phyloP scores from a whole-genome alignment of 139 green algal species.

The Chloropicon primus region DNA sequence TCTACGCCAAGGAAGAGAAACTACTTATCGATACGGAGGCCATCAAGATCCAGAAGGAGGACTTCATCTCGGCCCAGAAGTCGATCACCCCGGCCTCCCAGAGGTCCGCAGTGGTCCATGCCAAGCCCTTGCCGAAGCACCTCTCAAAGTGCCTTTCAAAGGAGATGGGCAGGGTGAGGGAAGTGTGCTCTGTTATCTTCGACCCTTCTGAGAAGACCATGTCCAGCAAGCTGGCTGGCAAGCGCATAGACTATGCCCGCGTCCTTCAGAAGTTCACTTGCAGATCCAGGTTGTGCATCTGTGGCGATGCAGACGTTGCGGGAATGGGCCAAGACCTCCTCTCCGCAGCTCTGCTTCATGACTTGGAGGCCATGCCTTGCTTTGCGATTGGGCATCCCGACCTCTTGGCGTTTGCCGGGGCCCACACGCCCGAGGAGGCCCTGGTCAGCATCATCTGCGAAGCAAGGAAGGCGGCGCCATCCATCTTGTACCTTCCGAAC shows the following conservation, averaged over 20 bases:
- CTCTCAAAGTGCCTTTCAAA: not conserved
- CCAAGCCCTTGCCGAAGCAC: not conserved
- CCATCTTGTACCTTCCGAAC: slow-evolving; percentile 79
- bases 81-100: slow-evolving; percentile 67
- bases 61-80: slow-evolving; percentile 65
- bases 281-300: not conserved
- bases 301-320: slow-evolving; percentile 2
- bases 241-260: not conserved
- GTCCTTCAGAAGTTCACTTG: not conserved
- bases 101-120: slow-evolving; percentile 38
- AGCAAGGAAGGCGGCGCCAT: slow-evolving; percentile 56
- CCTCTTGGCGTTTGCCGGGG: slow-evolving; percentile 54
- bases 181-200: not conserved
- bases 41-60: slow-evolving; percentile 38
- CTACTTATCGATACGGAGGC: slow-evolving; percentile 51
- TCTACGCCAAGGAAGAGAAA: slow-evolving; percentile 66
- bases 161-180: not conserved
- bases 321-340: slow-evolving; percentile 47
- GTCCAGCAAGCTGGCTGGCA: not conserved
- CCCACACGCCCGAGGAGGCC: slow-evolving; percentile 71
- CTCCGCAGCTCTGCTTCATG: slow-evolving; percentile 60
- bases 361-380: slow-evolving; percentile 65
- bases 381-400: slow-evolving; percentile 61
- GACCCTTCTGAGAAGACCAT: not conserved
- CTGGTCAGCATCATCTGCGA: slow-evolving; percentile 72